phyloP scores from a whole-genome alignment of 257 asterid species.

The Scutellaria galericulata region DNA sequence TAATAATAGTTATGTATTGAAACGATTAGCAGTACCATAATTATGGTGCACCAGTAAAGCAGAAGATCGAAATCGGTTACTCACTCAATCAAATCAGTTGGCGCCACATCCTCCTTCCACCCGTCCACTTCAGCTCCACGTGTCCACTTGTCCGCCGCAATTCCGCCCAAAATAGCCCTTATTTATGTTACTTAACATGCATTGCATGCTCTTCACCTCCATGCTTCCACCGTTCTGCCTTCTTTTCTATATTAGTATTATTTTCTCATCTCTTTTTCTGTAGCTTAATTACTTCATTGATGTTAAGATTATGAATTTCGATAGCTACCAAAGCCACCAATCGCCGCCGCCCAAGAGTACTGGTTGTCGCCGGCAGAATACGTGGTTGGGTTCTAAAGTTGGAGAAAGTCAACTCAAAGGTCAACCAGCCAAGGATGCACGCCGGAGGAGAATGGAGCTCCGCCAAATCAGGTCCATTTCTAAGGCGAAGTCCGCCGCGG shows the following conservation, averaged over 20 bases:
- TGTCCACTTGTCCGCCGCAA: slow-evolving; percentile 13
- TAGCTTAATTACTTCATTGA: neutral
- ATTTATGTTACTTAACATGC: too few relatives aligned
- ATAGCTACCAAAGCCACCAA: neutral
- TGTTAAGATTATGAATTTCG: slow-evolving; percentile 15
- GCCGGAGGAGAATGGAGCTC: slow-evolving; percentile 41
- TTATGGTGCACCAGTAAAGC: too few relatives aligned
- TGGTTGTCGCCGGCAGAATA: neutral
- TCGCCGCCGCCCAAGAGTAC: neutral
- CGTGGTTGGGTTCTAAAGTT: neutral
- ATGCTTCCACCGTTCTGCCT: neutral
- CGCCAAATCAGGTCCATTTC: slow-evolving; percentile 32
- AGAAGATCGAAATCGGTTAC: too few relatives aligned
- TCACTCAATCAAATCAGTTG: too few relatives aligned
- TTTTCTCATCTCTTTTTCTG: neutral
- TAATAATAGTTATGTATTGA: too few relatives aligned
- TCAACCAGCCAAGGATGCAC: slow-evolving; percentile 13
- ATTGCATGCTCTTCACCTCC: neutral
- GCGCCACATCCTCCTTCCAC: neutral
- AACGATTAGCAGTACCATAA: too few relatives aligned
- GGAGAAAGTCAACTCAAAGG: neutral
- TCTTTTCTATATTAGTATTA: neutral
- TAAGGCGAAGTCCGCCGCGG: neutral
- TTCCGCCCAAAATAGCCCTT: neutral
- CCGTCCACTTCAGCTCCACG: neutral